A percentile compares a stretch with the other conserved stretches of the same genome.
phyloP scores from a whole-genome alignment of 495 filamentous ascomycete genomes.

The Penicillium nucicola region DNA sequence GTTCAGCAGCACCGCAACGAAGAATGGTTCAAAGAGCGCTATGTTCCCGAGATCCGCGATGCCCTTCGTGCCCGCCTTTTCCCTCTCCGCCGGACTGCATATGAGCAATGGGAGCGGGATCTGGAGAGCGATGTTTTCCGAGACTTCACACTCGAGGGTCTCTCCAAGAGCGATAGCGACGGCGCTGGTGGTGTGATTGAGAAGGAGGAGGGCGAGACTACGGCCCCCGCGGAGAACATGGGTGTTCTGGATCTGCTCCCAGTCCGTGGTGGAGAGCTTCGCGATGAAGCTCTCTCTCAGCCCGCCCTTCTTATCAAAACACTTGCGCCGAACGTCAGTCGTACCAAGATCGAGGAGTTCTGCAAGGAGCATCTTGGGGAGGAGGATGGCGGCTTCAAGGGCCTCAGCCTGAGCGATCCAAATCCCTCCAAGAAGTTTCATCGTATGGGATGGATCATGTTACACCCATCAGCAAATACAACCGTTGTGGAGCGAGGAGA shows the following conservation, averaged over 20 bases:
- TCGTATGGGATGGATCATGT: slow-evolving; percentile 97
- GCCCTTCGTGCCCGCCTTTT: slow-evolving; percentile 64
- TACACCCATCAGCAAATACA: slow-evolving; percentile 72
- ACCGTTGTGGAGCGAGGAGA: slow-evolving; percentile 54
- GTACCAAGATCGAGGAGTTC: slow-evolving; percentile 88
- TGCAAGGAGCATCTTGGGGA: slow-evolving; percentile 90
- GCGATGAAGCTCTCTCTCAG: slow-evolving; percentile 77
- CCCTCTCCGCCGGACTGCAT: slow-evolving; percentile 70
- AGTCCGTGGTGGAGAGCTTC: slow-evolving; percentile 70
- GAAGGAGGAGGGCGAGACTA: slow-evolving; percentile 92
- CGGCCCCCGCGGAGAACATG: slow-evolving; percentile 84
- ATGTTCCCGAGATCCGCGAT: slow-evolving; percentile 76
- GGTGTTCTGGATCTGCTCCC: slow-evolving; percentile 88
- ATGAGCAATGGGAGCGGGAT: slow-evolving; percentile 81
- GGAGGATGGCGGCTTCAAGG: slow-evolving; percentile 81
- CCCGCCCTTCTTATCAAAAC: slow-evolving; percentile 97
- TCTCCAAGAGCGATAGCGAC: slow-evolving; percentile 90
- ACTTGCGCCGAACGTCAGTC: slow-evolving; percentile 91
- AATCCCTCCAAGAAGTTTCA: slow-evolving; percentile 97
- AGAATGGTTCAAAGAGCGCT: slow-evolving; percentile 97
- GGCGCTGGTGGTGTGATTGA: slow-evolving; percentile 82
- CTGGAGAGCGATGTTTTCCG: slow-evolving; percentile 81
- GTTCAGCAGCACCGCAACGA: slow-evolving; percentile 87
- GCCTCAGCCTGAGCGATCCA: slow-evolving; percentile 90
- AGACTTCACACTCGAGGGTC: slow-evolving; percentile 91